Base-by-base conservation (phyloP, 768 basidiomycete genomes). In the Pleurotus cornucopiae region DNA sequence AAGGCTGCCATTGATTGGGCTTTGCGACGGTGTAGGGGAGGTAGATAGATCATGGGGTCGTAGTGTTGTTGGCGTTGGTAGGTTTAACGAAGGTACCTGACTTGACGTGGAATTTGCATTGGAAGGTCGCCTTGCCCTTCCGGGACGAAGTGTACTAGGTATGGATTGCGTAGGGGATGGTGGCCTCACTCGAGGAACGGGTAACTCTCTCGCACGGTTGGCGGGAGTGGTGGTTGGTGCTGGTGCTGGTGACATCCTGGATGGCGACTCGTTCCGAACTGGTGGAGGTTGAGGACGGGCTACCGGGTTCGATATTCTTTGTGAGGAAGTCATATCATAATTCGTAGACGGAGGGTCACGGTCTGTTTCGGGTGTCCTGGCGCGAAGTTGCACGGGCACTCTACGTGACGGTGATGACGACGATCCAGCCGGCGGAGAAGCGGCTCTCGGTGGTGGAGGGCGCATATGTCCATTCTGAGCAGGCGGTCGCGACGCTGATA, bases 41-140 rank as follows among this genome's bases (percentile, higher is more conserved):
- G 30, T 34, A 34, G 30, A 34, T 57, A 52, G 23, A n/a, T 53
- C 51, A 5, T 40, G 37, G 7, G 37, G 51, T 21, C 51, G 51
- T 14, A 21, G 38, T 4, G 37, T 39, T 47, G 65, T 54, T 25
- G 54, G 44, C 20, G 55, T 18, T 51, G 68, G 66, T 34, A 60
- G 48, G 55, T 62, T 67, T 16, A 62, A 41, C 30, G 75, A 61
- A 4, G 69, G 58, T 51, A 64, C 56, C 37, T 68, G 73, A 56
- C 69, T 68, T 6, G 70, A 69, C 21, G 74, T 69, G 6, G 75
- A 72, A 23, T 74, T 70, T 16, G 74, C 73, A 58, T 79, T 76
- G 7, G 78, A 78, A 7, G 80, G 81, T 12, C 75, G 72, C 47
- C 78, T 72, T 21, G 61, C 56, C 43, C 66, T 66, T 18, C 71